Evolutionary conservation across 352 stramenopile species (phyloP).

Genomic region (Discostella stelligera): DNA sequence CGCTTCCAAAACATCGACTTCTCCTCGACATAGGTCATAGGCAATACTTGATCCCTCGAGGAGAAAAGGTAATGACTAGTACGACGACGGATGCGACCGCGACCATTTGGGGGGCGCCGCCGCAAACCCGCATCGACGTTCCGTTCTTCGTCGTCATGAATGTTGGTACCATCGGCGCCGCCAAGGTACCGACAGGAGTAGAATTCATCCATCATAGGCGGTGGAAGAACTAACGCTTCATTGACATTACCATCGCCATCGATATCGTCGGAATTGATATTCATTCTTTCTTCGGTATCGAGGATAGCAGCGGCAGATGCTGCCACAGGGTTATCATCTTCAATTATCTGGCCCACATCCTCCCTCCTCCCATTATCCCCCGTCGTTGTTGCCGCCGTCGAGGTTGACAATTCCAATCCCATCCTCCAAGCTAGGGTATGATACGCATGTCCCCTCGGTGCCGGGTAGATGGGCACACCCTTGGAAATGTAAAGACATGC

Average conservation of each 20-base stretch:
- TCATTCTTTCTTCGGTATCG: background rate
- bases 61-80: background rate
- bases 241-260: background rate
- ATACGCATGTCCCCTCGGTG: constrained; percentile 61
- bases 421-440: constrained; percentile 74
- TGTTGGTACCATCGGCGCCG: background rate
- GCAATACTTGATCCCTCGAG: constrained; percentile 2
- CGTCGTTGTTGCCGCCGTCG: constrained; percentile 16
- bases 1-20: constrained; percentile 54
- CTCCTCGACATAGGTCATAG: constrained; percentile 66
- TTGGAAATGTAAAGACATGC: constrained; percentile 60
- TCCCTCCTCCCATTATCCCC: background rate
- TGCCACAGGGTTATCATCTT: background rate
- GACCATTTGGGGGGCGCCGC: background rate
- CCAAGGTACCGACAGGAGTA: constrained; percentile 12
- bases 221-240: background rate
- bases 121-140: background rate
- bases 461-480: constrained; percentile 77
- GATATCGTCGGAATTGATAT: background rate
- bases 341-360: too few species aligned
- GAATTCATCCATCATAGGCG: constrained; percentile 20
- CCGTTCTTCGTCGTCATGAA: background rate
- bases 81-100: background rate
- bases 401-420: constrained; percentile 43
- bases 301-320: background rate